These are phyloP conservation scores for Mucor irregularis DNA, from an alignment of 371 early-diverging fungal species.

Conservation along the genomic window DNA sequence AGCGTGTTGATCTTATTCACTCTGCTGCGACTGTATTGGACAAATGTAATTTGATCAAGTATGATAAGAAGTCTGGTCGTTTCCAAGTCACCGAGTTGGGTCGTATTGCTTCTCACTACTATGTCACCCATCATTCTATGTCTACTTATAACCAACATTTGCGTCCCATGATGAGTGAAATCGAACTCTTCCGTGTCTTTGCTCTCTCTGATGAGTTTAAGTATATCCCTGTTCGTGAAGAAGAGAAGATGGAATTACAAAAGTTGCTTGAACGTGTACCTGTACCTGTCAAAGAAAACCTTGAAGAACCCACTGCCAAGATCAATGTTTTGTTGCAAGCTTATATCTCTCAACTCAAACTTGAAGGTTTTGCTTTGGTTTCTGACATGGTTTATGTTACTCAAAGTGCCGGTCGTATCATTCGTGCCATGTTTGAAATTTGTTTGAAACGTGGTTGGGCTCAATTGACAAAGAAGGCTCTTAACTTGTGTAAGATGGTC, in stretches of 20 bases:
- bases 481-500: constrained; percentile 93
- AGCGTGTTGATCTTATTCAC: constrained; percentile 89
- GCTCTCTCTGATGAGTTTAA: constrained; percentile 92
- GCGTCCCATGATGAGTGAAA: constrained; percentile 88
- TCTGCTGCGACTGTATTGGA: constrained; percentile 85
- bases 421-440: constrained; percentile 97
- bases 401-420: constrained; percentile 91
- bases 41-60: constrained; percentile 88
- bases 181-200: constrained; percentile 92
- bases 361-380: constrained; percentile 94
- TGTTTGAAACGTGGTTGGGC: constrained; percentile 95
- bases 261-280: constrained; percentile 94
- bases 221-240: constrained; percentile 93
- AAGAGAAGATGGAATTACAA: constrained; percentile 92
- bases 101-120: constrained; percentile 95
- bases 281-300: constrained; percentile 87
- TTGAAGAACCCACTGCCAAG: constrained; percentile 93
- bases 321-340: constrained; percentile 95
- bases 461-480: constrained; percentile 77
- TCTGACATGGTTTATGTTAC: constrained; percentile 97
- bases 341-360: constrained; percentile 87
- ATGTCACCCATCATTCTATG: constrained; percentile 90
- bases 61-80: constrained; percentile 88
- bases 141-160: constrained; percentile 92
- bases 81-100: constrained; percentile 93